phyloP scores from a whole-genome alignment of 176 grass and related monocot genomes.

The Musa itinerans region DNA sequence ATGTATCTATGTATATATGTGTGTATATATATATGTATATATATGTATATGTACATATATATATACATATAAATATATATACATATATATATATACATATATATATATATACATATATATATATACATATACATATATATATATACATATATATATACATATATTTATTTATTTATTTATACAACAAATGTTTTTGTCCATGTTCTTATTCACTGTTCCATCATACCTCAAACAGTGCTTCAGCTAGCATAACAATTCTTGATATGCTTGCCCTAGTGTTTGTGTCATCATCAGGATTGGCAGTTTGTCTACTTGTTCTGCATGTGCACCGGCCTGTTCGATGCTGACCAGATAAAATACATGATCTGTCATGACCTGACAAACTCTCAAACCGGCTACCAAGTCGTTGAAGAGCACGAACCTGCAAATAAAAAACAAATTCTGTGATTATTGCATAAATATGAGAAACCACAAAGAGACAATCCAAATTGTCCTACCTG shows the following conservation, averaged over 20 bases:
- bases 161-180: too few relatives aligned
- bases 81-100: too few relatives aligned
- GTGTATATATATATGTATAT: too few relatives aligned
- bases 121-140: too few relatives aligned
- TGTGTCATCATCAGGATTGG: slow-evolving; percentile 77
- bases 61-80: too few relatives aligned
- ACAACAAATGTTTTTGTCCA: slow-evolving; percentile 15
- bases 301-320: slow-evolving; percentile 39
- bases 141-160: too few relatives aligned
- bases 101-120: too few relatives aligned
- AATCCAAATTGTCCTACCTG: slow-evolving; percentile 52
- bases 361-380: slow-evolving; percentile 83
- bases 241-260: slow-evolving; percentile 93
- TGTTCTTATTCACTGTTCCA: neutral
- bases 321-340: slow-evolving; percentile 77
- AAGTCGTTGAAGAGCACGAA: slow-evolving; percentile 89
- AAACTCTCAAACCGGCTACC: slow-evolving; percentile 89
- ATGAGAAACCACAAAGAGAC: slow-evolving; percentile 8
- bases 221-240: slow-evolving; percentile 91
- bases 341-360: slow-evolving; percentile 82
- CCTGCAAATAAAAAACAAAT: slow-evolving; percentile 39
- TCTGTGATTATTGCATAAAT: neutral
- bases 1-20: too few relatives aligned
- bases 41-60: too few relatives aligned
- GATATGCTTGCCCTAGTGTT: slow-evolving; percentile 79